phyloP scores from a whole-genome alignment of 768 basidiomycete species.

The Neoboletus magnificus region DNA sequence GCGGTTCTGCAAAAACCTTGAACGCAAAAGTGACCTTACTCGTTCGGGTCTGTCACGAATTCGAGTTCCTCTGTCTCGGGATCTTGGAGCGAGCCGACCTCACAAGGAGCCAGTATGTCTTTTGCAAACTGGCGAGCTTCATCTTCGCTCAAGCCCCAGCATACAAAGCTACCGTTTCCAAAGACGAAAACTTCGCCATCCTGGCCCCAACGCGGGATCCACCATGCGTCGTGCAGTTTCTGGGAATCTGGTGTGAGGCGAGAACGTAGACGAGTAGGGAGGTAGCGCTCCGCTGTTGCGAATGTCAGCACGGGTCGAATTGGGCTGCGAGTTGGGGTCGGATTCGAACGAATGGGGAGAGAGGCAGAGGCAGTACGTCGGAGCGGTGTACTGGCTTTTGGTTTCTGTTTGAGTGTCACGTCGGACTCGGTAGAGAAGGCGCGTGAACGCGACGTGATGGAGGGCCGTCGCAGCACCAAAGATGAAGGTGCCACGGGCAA shows the following conservation, averaged over 20 bases:
- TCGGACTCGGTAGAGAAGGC: conserved; percentile 20
- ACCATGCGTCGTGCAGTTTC: conserved; percentile 72
- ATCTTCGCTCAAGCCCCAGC: conserved; percentile 80
- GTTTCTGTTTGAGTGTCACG: conserved; percentile 56
- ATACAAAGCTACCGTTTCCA: conserved; percentile 83
- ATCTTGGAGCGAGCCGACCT: conserved; percentile 62
- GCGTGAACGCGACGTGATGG: conserved; percentile 3
- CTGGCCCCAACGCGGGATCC: conserved; percentile 68
- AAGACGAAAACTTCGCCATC: conserved; percentile 89
- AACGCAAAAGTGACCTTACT: conserved; percentile 46
- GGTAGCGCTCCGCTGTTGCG: conserved; percentile 79
- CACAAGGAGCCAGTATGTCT: conserved; percentile 58
- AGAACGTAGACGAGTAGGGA: conserved; percentile 60
- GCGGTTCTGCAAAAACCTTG: neutral
- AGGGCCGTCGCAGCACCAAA: neutral
- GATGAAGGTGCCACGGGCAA: neutral
- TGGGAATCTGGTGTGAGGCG: conserved; percentile 53
- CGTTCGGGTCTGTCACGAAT: conserved; percentile 86
- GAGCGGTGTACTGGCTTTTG: conserved; percentile 78
- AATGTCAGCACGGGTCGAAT: conserved; percentile 78
- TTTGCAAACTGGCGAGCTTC: conserved; percentile 67
- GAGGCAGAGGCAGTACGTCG: conserved; percentile 84
- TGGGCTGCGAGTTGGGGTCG: conserved; percentile 77
- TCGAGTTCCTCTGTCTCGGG: conserved; percentile 89
- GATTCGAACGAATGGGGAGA: conserved; percentile 79